phyloP scores from a whole-genome alignment of 768 basidiomycete genomes.

The Crucibulum laeve region DNA sequence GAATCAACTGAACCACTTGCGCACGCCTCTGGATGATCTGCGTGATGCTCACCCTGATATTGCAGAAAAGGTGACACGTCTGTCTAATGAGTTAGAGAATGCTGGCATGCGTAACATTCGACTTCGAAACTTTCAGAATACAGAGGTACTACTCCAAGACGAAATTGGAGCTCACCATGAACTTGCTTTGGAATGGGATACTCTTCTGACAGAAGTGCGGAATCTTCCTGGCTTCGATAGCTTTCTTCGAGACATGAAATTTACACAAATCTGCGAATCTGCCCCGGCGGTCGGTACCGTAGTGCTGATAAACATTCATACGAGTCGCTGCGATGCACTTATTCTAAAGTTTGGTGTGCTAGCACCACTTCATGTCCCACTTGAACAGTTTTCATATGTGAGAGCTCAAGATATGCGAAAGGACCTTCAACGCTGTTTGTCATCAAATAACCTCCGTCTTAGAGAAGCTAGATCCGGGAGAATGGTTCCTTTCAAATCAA shows the following conservation, averaged over 20 bases:
- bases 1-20: constrained; percentile 12
- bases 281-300: constrained; percentile 10
- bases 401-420: not conserved
- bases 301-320: constrained; percentile 9
- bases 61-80: constrained; percentile 2
- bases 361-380: not conserved
- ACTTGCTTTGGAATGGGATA: constrained; percentile 13
- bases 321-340: not conserved
- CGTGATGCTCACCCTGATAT: constrained; percentile 1
- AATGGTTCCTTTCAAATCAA: not conserved
- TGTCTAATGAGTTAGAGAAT: constrained; percentile 7
- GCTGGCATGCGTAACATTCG: constrained; percentile 4
- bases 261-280: constrained; percentile 4
- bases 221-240: constrained; percentile 11
- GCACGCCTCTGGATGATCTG: constrained; percentile 14
- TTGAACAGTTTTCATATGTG: not conserved
- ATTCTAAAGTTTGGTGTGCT: not conserved
- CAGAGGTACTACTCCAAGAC: constrained; percentile 7
- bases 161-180: constrained; percentile 5
- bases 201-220: constrained; percentile 9
- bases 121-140: not conserved
- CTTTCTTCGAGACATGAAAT: constrained; percentile 12
- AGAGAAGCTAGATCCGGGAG: not conserved
- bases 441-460: not conserved
- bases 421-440: not conserved